These are phyloP conservation scores for Clitocybe nebularis DNA, from an alignment of 1,284 basidiomycete genomes.

Conservation along the genomic window DNA sequence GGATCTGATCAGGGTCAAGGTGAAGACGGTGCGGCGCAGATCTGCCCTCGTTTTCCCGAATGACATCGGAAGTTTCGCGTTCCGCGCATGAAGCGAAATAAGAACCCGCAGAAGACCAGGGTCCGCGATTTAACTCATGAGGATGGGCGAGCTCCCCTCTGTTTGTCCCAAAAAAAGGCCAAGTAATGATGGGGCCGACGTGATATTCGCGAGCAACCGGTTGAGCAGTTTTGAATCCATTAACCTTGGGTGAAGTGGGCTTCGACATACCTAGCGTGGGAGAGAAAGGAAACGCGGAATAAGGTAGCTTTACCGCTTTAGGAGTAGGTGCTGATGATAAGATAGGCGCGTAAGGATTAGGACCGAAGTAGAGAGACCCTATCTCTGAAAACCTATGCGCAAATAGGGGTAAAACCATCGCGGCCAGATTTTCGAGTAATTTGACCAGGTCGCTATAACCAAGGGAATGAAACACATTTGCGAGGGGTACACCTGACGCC, in stretches of 20 bases:
- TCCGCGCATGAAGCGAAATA: slow-evolving; percentile 63
- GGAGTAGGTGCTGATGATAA: slow-evolving; percentile 34
- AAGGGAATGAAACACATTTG: slow-evolving; percentile 64
- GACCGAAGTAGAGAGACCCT: slow-evolving; percentile 66
- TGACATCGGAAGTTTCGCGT: slow-evolving; percentile 65
- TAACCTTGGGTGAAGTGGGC: slow-evolving; percentile 17
- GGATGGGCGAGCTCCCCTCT: slow-evolving; percentile 68
- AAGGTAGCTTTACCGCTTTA: slow-evolving; percentile 32
- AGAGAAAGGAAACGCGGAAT: slow-evolving; percentile 40
- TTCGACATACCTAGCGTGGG: slow-evolving; percentile 31
- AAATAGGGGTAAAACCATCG: slow-evolving; percentile 66
- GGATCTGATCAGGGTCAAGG: slow-evolving; percentile 73
- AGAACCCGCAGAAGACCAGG: slow-evolving; percentile 54
- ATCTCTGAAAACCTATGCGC: slow-evolving; percentile 68
- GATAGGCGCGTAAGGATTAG: slow-evolving; percentile 30
- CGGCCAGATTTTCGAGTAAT: slow-evolving; percentile 64
- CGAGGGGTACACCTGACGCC: slow-evolving; percentile 68
- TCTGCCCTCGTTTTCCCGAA: slow-evolving; percentile 70
- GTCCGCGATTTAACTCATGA: slow-evolving; percentile 68
- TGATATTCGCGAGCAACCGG: slow-evolving; percentile 39
- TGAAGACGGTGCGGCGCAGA: slow-evolving; percentile 69
- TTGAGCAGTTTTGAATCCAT: slow-evolving; percentile 13
- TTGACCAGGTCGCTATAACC: slow-evolving; percentile 54
- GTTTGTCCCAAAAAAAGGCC: slow-evolving; percentile 82
- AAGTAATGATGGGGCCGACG: slow-evolving; percentile 77